Base-by-base conservation (phyloP, 768 basidiomycete genomes). In the Pholiota molesta region DNA sequence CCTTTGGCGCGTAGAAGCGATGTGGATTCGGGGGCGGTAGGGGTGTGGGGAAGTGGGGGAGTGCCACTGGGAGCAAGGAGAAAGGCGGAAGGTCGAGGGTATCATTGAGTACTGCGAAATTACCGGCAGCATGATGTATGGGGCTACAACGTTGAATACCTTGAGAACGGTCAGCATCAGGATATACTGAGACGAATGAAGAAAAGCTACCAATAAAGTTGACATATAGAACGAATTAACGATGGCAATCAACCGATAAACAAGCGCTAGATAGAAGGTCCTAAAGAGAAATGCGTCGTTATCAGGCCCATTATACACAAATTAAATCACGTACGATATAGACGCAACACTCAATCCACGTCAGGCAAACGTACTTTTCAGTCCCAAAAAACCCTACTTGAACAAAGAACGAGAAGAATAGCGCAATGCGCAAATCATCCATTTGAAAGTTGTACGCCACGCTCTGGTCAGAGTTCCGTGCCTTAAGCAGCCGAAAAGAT, bases 211-310 rank as follows among this genome's bases (percentile, higher is more conserved):
- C 64, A 94, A 74, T 21, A 92, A 79, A 4, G 83, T 71, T 0
- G 88, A 82, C 94, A 94, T 94, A 62, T 91, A 81, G 74, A 94
- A 94, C 0, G 93, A 93, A 63, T 82, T 90, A 72, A 95, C 95
- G 54, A 92, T 83, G 0, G 93, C 91, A 63, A 95, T 88, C 16
- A 95, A 80, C 17, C 93, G 89, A 68, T 94, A 95, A 8, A 95
- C 93, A 2, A 94, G 93, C 42, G 89, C 92, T 19, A 95, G 81
- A 72, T 95, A 95, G 74, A 95, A 95, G 2, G 91, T 92, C 17
- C 86, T 89, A 51, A 29, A 35, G 7, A 8, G 23, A 14, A 31
- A 55, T 11, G 55, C 45, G 58, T 5, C 49, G 57, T n/a, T 45
- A 45, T 21, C 19, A 35, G 42, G 26, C 19, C 31, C 51, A 23